Evolutionary conservation across 495 filamentous ascomycete genomes (phyloP).

Genomic region (Neurospora africana): DNA sequence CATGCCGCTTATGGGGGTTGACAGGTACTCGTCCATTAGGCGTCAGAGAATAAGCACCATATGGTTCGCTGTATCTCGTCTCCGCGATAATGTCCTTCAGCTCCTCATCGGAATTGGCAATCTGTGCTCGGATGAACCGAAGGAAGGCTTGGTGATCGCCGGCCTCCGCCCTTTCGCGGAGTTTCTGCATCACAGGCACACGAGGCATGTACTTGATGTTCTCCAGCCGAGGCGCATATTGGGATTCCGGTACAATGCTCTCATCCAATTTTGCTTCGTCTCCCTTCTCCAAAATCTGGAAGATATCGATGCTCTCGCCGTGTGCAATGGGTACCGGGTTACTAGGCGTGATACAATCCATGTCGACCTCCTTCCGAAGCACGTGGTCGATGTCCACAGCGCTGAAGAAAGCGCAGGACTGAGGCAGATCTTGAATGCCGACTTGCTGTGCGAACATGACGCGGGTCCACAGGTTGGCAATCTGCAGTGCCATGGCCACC

Average conservation of each 20-base stretch:
- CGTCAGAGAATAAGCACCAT: background rate
- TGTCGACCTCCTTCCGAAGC: constrained; percentile 91
- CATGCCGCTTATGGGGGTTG: background rate
- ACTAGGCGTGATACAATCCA: constrained; percentile 91
- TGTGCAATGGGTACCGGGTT: constrained; percentile 68
- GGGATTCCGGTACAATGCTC: constrained; percentile 35
- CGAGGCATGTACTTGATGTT: constrained; percentile 57
- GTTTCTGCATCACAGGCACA: constrained; percentile 65
- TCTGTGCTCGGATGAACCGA: constrained; percentile 73
- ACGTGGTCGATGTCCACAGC: constrained; percentile 91
- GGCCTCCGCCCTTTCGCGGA: constrained; percentile 30
- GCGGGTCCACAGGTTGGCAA: constrained; percentile 92
- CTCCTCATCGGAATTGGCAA: constrained; percentile 63
- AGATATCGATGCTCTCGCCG: constrained; percentile 78
- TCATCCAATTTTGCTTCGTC: constrained; percentile 54
- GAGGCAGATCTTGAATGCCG: constrained; percentile 89
- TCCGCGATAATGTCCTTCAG: constrained; percentile 62
- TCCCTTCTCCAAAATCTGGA: constrained; percentile 56
- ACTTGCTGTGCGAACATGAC: constrained; percentile 96
- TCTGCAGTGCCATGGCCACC: constrained; percentile 80
- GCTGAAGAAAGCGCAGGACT: constrained; percentile 89
- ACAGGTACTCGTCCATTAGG: background rate
- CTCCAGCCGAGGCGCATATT: constrained; percentile 40
- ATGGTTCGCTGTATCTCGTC: constrained; percentile 11
- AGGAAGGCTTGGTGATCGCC: constrained; percentile 34